Percentiles rank a stretch among this genome's conserved stretches.
These are phyloP conservation scores for Wickerhamiella qilinensis DNA, from an alignment of 805 yeast genomes.

Conservation along the genomic window DNA sequence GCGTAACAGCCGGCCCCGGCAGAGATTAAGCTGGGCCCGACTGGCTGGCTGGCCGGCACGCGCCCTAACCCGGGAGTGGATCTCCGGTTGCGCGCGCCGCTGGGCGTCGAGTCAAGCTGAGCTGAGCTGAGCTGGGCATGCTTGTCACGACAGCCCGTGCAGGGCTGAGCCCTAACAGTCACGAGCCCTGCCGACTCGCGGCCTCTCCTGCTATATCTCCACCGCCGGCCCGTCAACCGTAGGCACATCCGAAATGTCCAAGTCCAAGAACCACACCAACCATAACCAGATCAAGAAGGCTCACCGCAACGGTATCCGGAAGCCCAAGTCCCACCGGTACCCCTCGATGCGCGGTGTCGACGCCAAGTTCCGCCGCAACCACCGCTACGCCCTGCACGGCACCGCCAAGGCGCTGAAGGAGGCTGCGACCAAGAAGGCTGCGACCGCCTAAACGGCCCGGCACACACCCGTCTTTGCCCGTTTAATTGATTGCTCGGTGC, in stretches of 20 bases:
- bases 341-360: constrained; percentile 98
- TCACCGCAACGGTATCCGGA: constrained; percentile 99
- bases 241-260: constrained; percentile 44
- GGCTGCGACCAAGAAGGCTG: constrained; percentile 33
- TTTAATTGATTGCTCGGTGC: neutral
- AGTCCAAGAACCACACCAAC: constrained; percentile 99
- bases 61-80: too few relatives aligned
- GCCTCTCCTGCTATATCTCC: neutral
- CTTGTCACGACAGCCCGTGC: too few relatives aligned
- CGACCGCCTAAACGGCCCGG: too few relatives aligned
- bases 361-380: constrained; percentile 98
- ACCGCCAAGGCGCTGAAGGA: constrained; percentile 87
- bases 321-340: constrained; percentile 96
- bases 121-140: too few relatives aligned
- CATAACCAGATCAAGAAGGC: constrained; percentile 99
- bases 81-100: too few relatives aligned
- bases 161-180: neutral
- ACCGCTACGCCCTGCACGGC: constrained; percentile 97
- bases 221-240: neutral
- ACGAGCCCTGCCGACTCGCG: neutral
- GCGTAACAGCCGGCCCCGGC: too few relatives aligned
- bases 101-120: too few relatives aligned
- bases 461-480: neutral
- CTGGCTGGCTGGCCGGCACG: too few relatives aligned
- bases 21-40: too few relatives aligned